Evolutionary conservation across 2,329 filamentous ascomycete genomes (phyloP), one percentile per base, ranked within the genome.

Genomic region (Talaromyces marneffei): DNA sequence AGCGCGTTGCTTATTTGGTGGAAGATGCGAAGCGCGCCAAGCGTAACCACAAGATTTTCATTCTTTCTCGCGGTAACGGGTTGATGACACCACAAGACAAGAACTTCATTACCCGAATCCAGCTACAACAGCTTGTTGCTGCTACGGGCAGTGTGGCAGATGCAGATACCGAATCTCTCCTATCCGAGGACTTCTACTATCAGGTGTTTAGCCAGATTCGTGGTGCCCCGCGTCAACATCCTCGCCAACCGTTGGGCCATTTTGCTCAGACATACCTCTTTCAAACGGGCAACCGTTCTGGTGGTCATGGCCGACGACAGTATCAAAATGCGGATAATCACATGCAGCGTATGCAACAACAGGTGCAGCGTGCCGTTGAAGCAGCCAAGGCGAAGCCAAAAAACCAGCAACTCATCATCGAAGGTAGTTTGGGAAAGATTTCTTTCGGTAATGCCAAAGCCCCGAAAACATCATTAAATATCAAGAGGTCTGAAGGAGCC

Each of bases 31-130:
- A 92, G 77, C 87, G 94, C 56, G 92, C 94, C 5, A 99, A 99
- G 81, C 86, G 94, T 44, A 97, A 99, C 72, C 93, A 97, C 79
- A 99, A 99, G 80, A 97, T 99, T 64, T 93, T 92, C 78, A 81
- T 95, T 44, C 79, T 97, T 58, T 96, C 91, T 25, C 92, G 91
- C 77, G 92, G 96, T 69, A 99, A 99, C 71, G 94, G 94, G 25
- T 79, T 99, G 64, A 99, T 99, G 94, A 99, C 94, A 3, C 94
- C 94, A 0, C 93, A 97, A 72, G 94, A 99, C 77, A 99, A 99
- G 82, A 99, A 97, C 74, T 99, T 97, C 77, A 96, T 99, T 67
- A 97, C 94, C 4, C 87, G 94, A 18, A 99, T 99, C 66, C 94
- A 99, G 74, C 83, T 99, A 57, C 94, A 99, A 77, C 94, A 99